These are phyloP conservation scores for Sporothrix brasiliensis DNA, from an alignment of 2,329 filamentous ascomycete species.

Conservation along the genomic window DNA sequence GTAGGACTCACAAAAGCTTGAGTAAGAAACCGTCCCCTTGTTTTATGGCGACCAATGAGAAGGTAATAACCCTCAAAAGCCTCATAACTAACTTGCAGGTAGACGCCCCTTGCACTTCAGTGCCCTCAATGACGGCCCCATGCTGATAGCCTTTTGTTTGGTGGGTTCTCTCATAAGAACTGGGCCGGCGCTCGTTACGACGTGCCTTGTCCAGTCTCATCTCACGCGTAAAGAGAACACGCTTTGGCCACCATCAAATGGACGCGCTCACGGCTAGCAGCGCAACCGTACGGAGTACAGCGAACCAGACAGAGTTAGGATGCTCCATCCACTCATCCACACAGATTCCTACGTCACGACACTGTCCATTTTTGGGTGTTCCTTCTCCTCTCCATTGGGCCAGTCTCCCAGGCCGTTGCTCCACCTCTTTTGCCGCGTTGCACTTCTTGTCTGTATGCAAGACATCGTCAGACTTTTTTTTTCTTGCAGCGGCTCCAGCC, in stretches of 20 bases:
- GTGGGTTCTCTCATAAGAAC: background rate
- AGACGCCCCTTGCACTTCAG: background rate
- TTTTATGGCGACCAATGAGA: background rate
- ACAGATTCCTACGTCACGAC: background rate
- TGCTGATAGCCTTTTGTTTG: background rate
- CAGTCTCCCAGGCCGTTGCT: background rate
- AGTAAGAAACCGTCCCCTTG: background rate
- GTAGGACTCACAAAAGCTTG: too few species aligned
- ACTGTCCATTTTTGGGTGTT: background rate
- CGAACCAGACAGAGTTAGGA: background rate
- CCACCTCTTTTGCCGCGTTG: slow-evolving; percentile 1
- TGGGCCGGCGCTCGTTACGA: slow-evolving; percentile 18
- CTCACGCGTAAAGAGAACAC: slow-evolving; percentile 18
- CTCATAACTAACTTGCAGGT: slow-evolving; percentile 12
- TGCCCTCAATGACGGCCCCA: slow-evolving; percentile 1
- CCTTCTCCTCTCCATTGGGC: background rate
- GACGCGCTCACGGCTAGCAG: background rate
- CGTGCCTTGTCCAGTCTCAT: slow-evolving; percentile 8
- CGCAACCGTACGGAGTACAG: background rate
- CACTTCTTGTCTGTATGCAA: background rate
- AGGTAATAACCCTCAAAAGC: too few species aligned
- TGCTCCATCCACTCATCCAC: slow-evolving; percentile 7
- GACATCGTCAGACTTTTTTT: slow-evolving; percentile 11
- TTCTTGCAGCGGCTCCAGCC: background rate
- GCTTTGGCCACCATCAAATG: slow-evolving; percentile 14